Evolutionary conservation across 2,329 filamentous ascomycete species (phyloP).

Genomic region (Trichoderma guizhouense): DNA sequence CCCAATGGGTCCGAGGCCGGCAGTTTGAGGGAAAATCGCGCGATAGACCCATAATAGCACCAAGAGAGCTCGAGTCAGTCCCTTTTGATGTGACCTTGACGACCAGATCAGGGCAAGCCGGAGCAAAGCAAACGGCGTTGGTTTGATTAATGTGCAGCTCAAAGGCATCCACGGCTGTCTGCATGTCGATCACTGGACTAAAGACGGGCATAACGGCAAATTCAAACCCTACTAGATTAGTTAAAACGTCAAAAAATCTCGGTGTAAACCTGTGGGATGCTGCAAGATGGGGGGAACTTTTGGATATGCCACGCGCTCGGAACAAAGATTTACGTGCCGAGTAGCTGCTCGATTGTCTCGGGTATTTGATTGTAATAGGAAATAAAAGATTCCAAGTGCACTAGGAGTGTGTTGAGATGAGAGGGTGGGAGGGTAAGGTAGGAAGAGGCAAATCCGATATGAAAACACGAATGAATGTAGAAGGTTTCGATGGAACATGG

Average conservation of each 20-base stretch:
- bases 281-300: background rate
- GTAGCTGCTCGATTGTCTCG: background rate
- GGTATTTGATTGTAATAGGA: background rate
- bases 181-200: background rate
- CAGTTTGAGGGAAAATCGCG: background rate
- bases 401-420: background rate
- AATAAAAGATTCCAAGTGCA: background rate
- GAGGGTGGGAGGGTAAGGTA: background rate
- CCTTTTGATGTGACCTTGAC: background rate
- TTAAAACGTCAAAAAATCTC: background rate
- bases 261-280: background rate
- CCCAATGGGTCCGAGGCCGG: background rate
- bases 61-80: background rate
- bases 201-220: background rate
- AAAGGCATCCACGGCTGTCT: background rate
- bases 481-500: background rate
- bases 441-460: background rate
- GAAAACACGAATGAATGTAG: background rate
- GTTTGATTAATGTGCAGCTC: background rate
- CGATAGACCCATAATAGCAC: background rate
- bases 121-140: background rate
- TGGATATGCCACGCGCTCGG: background rate
- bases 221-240: background rate
- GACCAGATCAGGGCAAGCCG: background rate
- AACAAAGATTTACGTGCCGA: conserved; percentile 8